Percentiles rank a stretch among this genome's conserved stretches.
These are phyloP conservation scores for Candida lessepsii DNA, from an alignment of 805 yeast species.

Conservation along the genomic window DNA sequence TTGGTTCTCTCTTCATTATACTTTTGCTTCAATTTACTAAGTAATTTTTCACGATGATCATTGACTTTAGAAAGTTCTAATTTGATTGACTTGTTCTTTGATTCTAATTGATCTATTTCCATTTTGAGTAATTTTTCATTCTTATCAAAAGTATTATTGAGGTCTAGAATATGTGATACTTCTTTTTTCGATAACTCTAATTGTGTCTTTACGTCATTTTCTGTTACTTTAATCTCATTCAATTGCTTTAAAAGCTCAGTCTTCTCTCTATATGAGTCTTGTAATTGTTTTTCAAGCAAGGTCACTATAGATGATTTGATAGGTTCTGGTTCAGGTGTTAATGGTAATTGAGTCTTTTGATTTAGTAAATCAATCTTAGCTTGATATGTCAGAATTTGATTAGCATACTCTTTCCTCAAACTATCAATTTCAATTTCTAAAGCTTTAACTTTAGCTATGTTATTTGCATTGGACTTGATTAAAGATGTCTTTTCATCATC, in stretches of 20 bases:
- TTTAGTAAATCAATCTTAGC: conserved; percentile 24
- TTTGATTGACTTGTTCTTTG: conserved; percentile 24
- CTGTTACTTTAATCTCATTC: neutral
- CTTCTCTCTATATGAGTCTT: conserved; percentile 27
- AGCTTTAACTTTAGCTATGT: conserved; percentile 38
- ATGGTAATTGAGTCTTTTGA: neutral
- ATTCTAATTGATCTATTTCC: conserved; percentile 32
- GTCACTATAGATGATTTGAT: conserved; percentile 16
- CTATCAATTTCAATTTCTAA: conserved; percentile 34
- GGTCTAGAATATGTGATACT: conserved; percentile 25
- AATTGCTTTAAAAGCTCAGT: conserved; percentile 24
- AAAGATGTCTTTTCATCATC: conserved; percentile 37
- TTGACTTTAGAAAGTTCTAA: conserved; percentile 31
- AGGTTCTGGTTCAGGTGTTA: neutral
- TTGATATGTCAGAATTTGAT: conserved; percentile 34
- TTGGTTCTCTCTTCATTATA: neutral
- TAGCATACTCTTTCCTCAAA: conserved; percentile 26
- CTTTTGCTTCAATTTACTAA: conserved; percentile 22
- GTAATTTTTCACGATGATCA: conserved; percentile 30
- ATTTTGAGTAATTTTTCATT: conserved; percentile 24
- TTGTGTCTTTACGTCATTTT: conserved; percentile 19
- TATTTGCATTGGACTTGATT: conserved; percentile 31
- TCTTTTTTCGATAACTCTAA: conserved; percentile 23
- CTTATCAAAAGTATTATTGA: conserved; percentile 28
- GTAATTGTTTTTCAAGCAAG: conserved; percentile 33